phyloP scores from a whole-genome alignment of 192 early-diverging fungal genomes.

The Chytriomyces sp. region DNA sequence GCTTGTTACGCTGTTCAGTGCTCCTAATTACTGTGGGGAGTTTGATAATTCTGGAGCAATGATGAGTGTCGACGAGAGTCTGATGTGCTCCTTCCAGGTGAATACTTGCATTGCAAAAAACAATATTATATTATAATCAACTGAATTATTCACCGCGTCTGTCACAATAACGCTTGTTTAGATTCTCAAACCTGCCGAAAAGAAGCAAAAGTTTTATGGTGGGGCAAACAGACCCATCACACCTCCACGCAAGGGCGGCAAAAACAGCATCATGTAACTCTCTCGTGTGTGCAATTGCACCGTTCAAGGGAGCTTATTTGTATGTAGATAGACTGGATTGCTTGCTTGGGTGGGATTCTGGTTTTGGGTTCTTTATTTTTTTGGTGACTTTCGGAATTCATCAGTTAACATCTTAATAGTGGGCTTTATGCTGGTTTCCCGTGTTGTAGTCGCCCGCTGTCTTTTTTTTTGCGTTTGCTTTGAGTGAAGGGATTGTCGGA shows the following conservation, averaged over 20 bases:
- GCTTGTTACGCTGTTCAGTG: slow-evolving; percentile 94
- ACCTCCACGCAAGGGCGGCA: slow-evolving; percentile 65
- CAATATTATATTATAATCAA: not conserved
- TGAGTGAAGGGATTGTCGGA: not conserved
- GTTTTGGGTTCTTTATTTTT: no score
- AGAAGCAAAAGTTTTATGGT: slow-evolving; percentile 84
- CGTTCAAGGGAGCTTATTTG: not conserved
- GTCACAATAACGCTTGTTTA: slow-evolving; percentile 34
- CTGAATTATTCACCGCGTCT: not conserved
- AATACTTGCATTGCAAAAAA: no score
- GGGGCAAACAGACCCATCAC: slow-evolving; percentile 73
- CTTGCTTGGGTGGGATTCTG: no score
- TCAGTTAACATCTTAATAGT: no score
- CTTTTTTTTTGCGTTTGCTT: not conserved
- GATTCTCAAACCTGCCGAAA: slow-evolving; percentile 97
- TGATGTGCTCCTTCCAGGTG: slow-evolving; percentile 71
- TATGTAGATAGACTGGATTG: slow-evolving; percentile 2
- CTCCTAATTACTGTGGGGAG: slow-evolving; percentile 94
- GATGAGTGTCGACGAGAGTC: slow-evolving; percentile 73
- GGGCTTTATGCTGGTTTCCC: not conserved
- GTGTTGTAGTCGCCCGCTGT: not conserved
- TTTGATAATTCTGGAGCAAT: slow-evolving; percentile 73
- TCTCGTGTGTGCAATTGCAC: not conserved
- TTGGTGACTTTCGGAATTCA: no score
- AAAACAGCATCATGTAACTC: slow-evolving; percentile 34